Evolutionary conservation across 306 rosid species (phyloP), one percentile per base, ranked within the genome.

Genomic region (Glycine soja): DNA sequence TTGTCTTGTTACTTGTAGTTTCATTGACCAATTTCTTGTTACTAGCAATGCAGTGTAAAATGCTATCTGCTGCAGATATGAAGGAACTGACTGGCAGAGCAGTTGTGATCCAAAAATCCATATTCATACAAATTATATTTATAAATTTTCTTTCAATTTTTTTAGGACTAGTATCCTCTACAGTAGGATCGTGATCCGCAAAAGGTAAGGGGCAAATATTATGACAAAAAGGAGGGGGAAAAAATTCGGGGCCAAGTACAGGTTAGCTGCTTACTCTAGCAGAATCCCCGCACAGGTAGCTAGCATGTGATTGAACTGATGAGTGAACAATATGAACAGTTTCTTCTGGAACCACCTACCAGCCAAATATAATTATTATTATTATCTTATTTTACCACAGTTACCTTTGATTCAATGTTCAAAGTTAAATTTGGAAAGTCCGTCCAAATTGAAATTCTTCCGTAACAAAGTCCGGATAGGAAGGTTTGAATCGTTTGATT

Each of bases 241-340:
- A 24, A 47, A 13, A 45, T 68, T 14, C 8, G 53, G 54, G 48
- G 11, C 51, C 59, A 45, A n/a, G 62, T 76, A 63, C 72, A 58
- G 3, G 3, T 32, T 76, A 47, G 59, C 70, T 45, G 43, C 70
- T 14, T 66, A 10, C 14, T 10, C 66, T 10, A 65, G 18, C 58
- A 48, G 77, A 70, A 79, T 79, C 62, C 42, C 40, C 9, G 38
- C 14, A 79, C 77, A 58, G 51, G 62, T 15, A 11, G 77, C 82
- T 34, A 58, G 53, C 52, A 45, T 46, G 69, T 46, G 71, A 79
- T 62, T 50, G 48, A 52, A 18, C 9, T 12, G 18, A 76, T 30
- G 48, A 30, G 69, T 18, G 82, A n/a, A 43, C 34, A 1, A 4
- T 5, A 52, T 74, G 53, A 67, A 67, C 53, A 67, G 72, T 42